These are phyloP conservation scores for Scleroderma citrinum DNA, from an alignment of 768 basidiomycete genomes.

Conservation along the genomic window DNA sequence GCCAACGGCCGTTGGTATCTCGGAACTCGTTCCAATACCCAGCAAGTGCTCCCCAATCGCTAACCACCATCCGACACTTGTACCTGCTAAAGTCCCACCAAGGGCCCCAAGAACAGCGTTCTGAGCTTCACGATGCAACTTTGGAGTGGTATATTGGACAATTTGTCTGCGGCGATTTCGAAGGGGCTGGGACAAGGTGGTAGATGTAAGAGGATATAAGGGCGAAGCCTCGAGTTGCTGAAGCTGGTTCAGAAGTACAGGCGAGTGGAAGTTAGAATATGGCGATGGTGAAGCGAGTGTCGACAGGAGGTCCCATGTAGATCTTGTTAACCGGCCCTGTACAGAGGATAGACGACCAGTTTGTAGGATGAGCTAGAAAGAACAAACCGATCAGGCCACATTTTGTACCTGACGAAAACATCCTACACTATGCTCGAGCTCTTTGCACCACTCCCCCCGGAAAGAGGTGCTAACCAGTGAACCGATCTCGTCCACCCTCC, in stretches of 20 bases:
- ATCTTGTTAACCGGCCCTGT: conserved; percentile 39
- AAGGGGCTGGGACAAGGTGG: conserved; percentile 47
- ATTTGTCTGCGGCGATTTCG: conserved; percentile 48
- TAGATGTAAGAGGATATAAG: conserved; percentile 37
- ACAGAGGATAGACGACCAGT: conserved; percentile 50
- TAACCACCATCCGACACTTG: conserved; percentile 52
- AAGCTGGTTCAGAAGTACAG: conserved; percentile 53
- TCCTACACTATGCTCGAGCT: conserved; percentile 46
- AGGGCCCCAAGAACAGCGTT: conserved; percentile 46
- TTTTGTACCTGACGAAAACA: neutral
- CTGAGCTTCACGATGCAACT: conserved; percentile 63
- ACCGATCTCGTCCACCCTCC: conserved; percentile 37
- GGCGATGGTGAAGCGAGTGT: conserved; percentile 32
- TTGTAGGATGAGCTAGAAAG: conserved; percentile 56
- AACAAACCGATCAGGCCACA: neutral
- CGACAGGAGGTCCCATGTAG: conserved; percentile 36
- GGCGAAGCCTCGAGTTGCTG: conserved; percentile 47
- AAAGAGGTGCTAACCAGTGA: conserved; percentile 28
- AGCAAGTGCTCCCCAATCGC: conserved; percentile 35
- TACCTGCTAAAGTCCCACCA: conserved; percentile 43
- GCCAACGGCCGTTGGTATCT: conserved; percentile 54
- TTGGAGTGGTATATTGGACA: conserved; percentile 46
- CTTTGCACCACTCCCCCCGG: conserved; percentile 34
- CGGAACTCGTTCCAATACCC: conserved; percentile 34
- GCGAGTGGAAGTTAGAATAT: conserved; percentile 34